Percentiles rank a stretch among this genome's conserved stretches.
These are phyloP conservation scores for Gastrodia elata DNA, from an alignment of 106 monocot genomes.

Conservation along the genomic window DNA sequence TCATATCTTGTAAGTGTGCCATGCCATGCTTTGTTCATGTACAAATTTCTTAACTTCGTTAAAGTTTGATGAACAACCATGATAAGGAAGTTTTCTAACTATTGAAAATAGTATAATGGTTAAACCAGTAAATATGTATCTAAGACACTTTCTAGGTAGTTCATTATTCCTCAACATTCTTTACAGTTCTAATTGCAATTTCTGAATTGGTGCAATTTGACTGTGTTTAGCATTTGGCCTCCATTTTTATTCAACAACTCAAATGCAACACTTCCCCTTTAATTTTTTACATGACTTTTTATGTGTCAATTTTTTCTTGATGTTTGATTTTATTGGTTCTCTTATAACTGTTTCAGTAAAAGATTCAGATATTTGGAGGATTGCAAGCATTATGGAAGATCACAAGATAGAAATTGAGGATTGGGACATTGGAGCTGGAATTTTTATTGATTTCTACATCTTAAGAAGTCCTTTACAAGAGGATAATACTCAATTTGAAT, in stretches of 20 bases:
- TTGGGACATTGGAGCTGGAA: slow-evolving; percentile 85
- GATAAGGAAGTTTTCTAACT: background rate
- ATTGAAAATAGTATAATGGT: background rate
- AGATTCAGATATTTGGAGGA: slow-evolving; percentile 76
- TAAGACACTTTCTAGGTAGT: background rate
- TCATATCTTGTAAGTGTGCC: slow-evolving; percentile 65
- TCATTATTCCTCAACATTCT: background rate
- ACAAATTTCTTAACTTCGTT: background rate
- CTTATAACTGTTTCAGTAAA: slow-evolving; percentile 35
- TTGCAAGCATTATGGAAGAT: slow-evolving; percentile 65
- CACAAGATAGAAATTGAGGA: slow-evolving; percentile 82
- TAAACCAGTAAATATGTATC: background rate
- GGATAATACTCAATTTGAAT: slow-evolving; percentile 29
- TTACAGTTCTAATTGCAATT: background rate
- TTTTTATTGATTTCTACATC: slow-evolving; percentile 71
- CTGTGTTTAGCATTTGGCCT: background rate
- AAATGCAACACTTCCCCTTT: background rate
- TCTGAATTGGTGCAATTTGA: background rate
- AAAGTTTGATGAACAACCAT: background rate
- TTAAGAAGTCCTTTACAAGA: slow-evolving; percentile 61
- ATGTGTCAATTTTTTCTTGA: background rate
- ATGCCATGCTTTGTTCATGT: too few species aligned
- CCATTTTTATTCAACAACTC: background rate
- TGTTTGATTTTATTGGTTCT: background rate
- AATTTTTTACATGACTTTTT: background rate